A percentile compares a stretch with the other conserved stretches of the same genome.
phyloP scores from a whole-genome alignment of 768 basidiomycete genomes.

The Tricholoma furcatifolium region DNA sequence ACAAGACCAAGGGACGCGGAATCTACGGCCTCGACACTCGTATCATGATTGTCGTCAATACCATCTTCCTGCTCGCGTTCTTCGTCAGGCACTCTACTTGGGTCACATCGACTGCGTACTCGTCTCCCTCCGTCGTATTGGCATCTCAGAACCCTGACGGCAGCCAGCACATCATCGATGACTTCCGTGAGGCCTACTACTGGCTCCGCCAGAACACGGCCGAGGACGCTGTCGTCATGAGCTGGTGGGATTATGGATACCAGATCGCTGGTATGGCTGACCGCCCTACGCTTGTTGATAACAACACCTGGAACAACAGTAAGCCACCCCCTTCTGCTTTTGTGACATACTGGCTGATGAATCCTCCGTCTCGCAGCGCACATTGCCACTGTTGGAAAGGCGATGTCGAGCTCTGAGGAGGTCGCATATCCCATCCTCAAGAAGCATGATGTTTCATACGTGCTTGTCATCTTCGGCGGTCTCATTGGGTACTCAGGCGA shows the following conservation, averaged over 20 bases:
- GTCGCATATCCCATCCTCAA: constrained; percentile 95
- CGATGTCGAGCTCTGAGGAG: constrained; percentile 93
- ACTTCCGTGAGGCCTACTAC: constrained; percentile 99
- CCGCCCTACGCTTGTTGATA: constrained; percentile 93
- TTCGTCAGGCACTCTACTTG: constrained; percentile 98
- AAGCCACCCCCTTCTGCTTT: constrained; percentile 28
- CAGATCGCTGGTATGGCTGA: constrained; percentile 99
- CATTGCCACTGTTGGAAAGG: constrained; percentile 98
- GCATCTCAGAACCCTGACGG: constrained; percentile 81
- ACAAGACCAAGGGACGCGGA: constrained; percentile 46
- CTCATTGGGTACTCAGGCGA: constrained; percentile 97
- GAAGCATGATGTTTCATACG: constrained; percentile 97
- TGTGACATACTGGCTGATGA: neutral
- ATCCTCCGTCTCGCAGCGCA: constrained; percentile 55
- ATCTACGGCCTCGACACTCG: constrained; percentile 88
- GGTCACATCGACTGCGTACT: constrained; percentile 93
- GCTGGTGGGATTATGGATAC: constrained; percentile 99
- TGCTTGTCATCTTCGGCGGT: constrained; percentile 96
- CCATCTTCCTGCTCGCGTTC: constrained; percentile 75
- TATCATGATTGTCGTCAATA: constrained; percentile 68
- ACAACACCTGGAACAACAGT: constrained; percentile 99
- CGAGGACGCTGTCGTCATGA: constrained; percentile 91
- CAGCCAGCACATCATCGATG: constrained; percentile 92
- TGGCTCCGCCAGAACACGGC: constrained; percentile 97
- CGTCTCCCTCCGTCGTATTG: constrained; percentile 95